Base-by-base conservation (phyloP, 345 rosid genomes). In the Isatis tinctoria region DNA sequence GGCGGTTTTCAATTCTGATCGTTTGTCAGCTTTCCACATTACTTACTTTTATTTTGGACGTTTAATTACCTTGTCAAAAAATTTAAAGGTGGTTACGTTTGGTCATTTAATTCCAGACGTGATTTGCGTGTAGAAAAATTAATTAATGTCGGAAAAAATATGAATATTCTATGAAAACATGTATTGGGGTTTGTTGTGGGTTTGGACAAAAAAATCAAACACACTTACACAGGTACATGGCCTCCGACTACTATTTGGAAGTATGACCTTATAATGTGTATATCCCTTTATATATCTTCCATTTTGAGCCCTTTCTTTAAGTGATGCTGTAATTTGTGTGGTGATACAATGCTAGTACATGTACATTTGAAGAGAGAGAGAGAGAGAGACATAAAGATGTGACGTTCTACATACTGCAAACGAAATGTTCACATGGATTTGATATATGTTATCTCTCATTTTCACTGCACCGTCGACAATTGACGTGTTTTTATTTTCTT, bases 1-100 rank as follows among this genome's bases (percentile, higher is more conserved):
- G 73, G 78, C 67, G 59, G 20, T 60, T 49, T 49, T 66, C 49
- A 66, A 36, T 45, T 66, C 56, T 73, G 47, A 35, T 73, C 58
- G 77, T 36, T 58, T 74, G 65, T 74, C 51, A 65, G 40, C 60
- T 74, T 58, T 58, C 61, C 67, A 35, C 60, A 37, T 35, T 17
- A 13, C 37, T 54, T 7, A 8, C 32, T 12, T 30, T 53, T 48
- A 10, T 17, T 49, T 30, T 49, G 12, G 40, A 49, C 8, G 58
- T 70, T 10, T 33, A 33, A 9, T 9, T 5, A 39, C 13, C 62
- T 26, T 27, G 20, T 41, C 53, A 40, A 68, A 4, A 4, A 30
- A 28, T 6, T 16, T 0, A 3, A 37, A 32, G 24, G 27, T 16
- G 39, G 41, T 69, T 44, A 24, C 5, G 44, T 26, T 36, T 11